Evolutionary conservation across 371 early-diverging fungal species (phyloP), one percentile per base, ranked within the genome.

Genomic region (Batkoa obscura): DNA sequence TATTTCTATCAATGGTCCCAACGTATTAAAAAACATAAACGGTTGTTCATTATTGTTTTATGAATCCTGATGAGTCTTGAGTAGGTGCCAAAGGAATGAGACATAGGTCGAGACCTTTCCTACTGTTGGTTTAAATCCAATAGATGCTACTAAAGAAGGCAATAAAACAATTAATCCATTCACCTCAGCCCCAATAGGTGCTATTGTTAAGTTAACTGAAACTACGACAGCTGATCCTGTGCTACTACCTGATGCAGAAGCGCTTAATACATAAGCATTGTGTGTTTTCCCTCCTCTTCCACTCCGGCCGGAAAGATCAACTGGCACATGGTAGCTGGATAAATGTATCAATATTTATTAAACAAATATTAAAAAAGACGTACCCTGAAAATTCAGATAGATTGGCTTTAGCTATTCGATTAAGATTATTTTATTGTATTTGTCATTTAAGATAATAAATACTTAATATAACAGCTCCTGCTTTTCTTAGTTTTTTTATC

Each of bases 101-200:
- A 94, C 94, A 65, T 74, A 71, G 13, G 93, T 71, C 42, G 94
- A 92, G 43, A 80, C 70, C 43, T 74, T 73, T 0, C 94, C 94
- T 62, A 88, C 90, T 0, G 82, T 78, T 8, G 94, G 94, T 60
- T 93, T 93, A 64, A 86, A 88, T 2, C 94, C 94, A 13, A 86
- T 79, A 0, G 92, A 70, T 9, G 91, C 90, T 64, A 90, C 89
- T 64, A 86, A 92, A 1, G 93, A 77, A 0, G 92, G 93, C 0
- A 94, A 94, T 35, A 89, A 69, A 36, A 93, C 69, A 3, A 92
- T 85, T 0, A 91, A 91, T 34, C 94, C 94, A 48, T 93, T 94
- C 0, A 94, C 93, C 58, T 94, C 94, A 0, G 91, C 86, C 2
- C 94, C 94, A 43, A 90, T 59, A 6, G 84, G 75, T 52, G 74